These are phyloP conservation scores for Candida caryicola DNA, from an alignment of 805 yeast species.

Conservation along the genomic window DNA sequence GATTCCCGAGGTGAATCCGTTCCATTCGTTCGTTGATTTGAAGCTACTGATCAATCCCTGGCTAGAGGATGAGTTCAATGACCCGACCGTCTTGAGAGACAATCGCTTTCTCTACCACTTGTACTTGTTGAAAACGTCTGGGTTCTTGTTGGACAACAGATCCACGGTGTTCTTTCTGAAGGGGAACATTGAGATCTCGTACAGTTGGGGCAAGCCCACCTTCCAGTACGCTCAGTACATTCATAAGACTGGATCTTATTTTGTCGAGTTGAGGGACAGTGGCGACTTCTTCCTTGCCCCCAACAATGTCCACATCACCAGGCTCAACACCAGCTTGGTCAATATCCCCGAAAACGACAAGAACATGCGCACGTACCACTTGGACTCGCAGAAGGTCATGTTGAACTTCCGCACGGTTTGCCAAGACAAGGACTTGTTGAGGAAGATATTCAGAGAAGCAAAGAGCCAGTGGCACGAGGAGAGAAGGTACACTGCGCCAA, in stretches of 20 bases:
- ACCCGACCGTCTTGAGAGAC: constrained; percentile 38
- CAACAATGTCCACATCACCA: constrained; percentile 75
- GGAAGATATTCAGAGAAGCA: constrained; percentile 58
- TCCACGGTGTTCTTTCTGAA: constrained; percentile 61
- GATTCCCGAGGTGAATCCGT: constrained; percentile 75
- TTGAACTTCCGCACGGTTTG: constrained; percentile 64
- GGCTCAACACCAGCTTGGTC: constrained; percentile 51
- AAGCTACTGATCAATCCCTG: constrained; percentile 70
- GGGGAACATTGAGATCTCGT: constrained; percentile 61
- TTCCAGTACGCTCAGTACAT: constrained; percentile 86
- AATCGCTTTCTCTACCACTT: constrained; percentile 75
- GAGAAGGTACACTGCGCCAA: constrained; percentile 14
- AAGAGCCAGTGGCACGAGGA: constrained; percentile 43
- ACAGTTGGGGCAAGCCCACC: constrained; percentile 89
- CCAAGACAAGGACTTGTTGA: constrained; percentile 45
- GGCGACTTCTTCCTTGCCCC: constrained; percentile 84
- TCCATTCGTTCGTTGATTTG: constrained; percentile 79
- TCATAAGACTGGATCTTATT: constrained; percentile 83
- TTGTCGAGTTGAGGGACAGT: constrained; percentile 79
- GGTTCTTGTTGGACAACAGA: constrained; percentile 78
- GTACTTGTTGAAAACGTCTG: constrained; percentile 63
- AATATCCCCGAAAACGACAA: constrained; percentile 27
- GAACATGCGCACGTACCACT: constrained; percentile 24
- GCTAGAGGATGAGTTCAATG: constrained; percentile 52
- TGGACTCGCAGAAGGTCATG: constrained; percentile 76